These are phyloP conservation scores for Alternaria solani DNA, from an alignment of 2,329 filamentous ascomycete genomes.

Conservation along the genomic window DNA sequence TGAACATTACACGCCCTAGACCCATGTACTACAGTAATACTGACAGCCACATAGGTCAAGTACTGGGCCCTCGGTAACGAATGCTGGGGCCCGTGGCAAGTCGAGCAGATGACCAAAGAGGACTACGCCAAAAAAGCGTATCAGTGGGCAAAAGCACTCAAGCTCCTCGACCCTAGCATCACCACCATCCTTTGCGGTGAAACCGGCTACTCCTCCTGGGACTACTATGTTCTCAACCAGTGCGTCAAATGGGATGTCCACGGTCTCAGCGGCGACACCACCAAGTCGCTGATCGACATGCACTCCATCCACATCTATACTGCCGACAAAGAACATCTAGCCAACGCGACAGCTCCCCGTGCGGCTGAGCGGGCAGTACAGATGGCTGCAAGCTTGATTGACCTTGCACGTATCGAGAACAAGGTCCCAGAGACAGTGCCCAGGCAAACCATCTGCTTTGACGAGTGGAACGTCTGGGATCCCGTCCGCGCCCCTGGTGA, in stretches of 20 bases:
- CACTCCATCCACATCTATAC: slow-evolving; percentile 85
- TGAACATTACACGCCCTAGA: too few relatives aligned
- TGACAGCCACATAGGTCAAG: slow-evolving; percentile 60
- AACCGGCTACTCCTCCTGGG: slow-evolving; percentile 74
- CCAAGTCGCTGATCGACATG: slow-evolving; percentile 72
- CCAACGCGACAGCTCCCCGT: slow-evolving; percentile 64
- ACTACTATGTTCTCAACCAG: slow-evolving; percentile 75
- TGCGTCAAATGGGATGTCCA: slow-evolving; percentile 65
- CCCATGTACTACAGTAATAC: background rate
- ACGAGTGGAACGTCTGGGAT: slow-evolving; percentile 88
- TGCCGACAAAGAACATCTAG: slow-evolving; percentile 57
- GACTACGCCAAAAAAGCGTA: slow-evolving; percentile 73
- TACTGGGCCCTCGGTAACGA: slow-evolving; percentile 89
- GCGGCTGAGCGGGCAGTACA: slow-evolving; percentile 78
- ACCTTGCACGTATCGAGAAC: slow-evolving; percentile 76
- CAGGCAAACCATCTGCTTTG: slow-evolving; percentile 77
- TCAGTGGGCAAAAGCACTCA: slow-evolving; percentile 76
- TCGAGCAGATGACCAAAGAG: slow-evolving; percentile 73
- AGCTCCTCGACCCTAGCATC: slow-evolving; percentile 74
- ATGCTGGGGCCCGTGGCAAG: slow-evolving; percentile 49
- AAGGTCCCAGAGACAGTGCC: slow-evolving; percentile 66
- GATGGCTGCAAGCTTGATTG: slow-evolving; percentile 72
- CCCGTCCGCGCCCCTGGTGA: slow-evolving; percentile 74
- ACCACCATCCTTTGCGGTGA: slow-evolving; percentile 78
- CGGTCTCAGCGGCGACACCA: slow-evolving; percentile 57